These are phyloP conservation scores for Cardamine chenopodiifolia DNA, from an alignment of 345 rosid species.

Conservation along the genomic window DNA sequence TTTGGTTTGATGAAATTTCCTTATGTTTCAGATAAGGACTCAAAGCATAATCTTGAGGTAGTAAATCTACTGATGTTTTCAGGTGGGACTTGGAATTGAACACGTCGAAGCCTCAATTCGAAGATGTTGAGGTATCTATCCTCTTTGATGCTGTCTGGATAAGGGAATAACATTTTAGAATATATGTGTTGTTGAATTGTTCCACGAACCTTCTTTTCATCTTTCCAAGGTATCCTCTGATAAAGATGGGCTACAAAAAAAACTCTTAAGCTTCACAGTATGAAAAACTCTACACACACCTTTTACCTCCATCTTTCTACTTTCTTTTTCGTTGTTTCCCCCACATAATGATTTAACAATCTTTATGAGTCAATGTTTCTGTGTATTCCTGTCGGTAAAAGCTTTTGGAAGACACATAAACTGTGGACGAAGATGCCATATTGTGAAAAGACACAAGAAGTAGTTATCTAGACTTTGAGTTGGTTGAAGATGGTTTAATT, in stretches of 20 bases:
- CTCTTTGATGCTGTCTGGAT: conserved; percentile 30
- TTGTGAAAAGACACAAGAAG: conserved; percentile 21
- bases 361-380: conserved; percentile 34
- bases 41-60: conserved; percentile 28
- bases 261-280: conserved; percentile 10
- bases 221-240: conserved; percentile 28
- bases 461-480: not conserved
- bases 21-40: conserved; percentile 25
- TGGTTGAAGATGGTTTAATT: not conserved
- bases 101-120: conserved; percentile 20
- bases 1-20: not conserved
- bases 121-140: conserved; percentile 37
- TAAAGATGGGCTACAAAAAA: conserved; percentile 17
- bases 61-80: conserved; percentile 4
- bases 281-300: conserved; percentile 1
- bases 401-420: conserved; percentile 8
- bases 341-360: conserved; percentile 32
- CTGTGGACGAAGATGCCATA: conserved; percentile 31
- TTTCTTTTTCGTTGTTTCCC: conserved; percentile 22
- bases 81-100: conserved; percentile 21
- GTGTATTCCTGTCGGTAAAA: conserved; percentile 34
- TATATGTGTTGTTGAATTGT: conserved; percentile 25
- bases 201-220: conserved; percentile 20
- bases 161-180: conserved; percentile 30
- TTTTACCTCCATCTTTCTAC: conserved; percentile 17